phyloP scores from a whole-genome alignment of 2,329 filamentous ascomycete species.

The Metarhizium rileyi region DNA sequence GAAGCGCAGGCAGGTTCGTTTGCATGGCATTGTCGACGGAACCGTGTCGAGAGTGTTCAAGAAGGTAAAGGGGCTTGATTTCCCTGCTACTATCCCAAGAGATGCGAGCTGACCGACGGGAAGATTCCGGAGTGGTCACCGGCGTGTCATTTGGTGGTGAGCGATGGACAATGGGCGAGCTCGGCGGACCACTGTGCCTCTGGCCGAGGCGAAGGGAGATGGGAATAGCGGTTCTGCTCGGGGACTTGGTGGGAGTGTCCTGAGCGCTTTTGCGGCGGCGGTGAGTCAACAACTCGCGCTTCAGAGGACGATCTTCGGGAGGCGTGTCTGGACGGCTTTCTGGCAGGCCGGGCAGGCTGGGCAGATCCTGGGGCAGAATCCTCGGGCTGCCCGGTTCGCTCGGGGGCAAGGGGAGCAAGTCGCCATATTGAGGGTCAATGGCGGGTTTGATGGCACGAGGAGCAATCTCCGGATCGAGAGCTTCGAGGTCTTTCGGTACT shows the following conservation, averaged over 20 bases:
- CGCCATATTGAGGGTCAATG: slow-evolving; percentile 57
- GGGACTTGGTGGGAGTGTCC: slow-evolving; percentile 39
- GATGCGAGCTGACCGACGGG: slow-evolving; percentile 35
- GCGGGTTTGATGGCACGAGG: slow-evolving; percentile 51
- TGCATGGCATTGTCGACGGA: slow-evolving; percentile 22
- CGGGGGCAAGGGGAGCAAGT: slow-evolving; percentile 54
- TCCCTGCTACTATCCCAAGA: slow-evolving; percentile 59
- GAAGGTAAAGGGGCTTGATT: slow-evolving; percentile 72
- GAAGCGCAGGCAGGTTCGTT: slow-evolving; percentile 38
- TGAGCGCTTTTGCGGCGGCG: slow-evolving; percentile 38
- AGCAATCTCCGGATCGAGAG: slow-evolving; percentile 48
- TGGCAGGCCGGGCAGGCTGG: slow-evolving; percentile 46
- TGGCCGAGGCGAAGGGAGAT: slow-evolving; percentile 44
- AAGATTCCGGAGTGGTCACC: slow-evolving; percentile 23
- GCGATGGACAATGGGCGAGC: slow-evolving; percentile 29
- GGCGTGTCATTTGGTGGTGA: slow-evolving; percentile 29
- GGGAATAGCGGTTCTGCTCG: slow-evolving; percentile 49
- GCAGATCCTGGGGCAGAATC: slow-evolving; percentile 30
- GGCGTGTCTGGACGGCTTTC: slow-evolving; percentile 51
- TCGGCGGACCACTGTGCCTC: slow-evolving; percentile 28
- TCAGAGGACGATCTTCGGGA: slow-evolving; percentile 34
- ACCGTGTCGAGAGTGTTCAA: slow-evolving; percentile 49
- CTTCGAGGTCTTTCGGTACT: slow-evolving; percentile 20
- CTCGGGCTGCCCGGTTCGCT: slow-evolving; percentile 44
- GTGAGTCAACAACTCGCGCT: slow-evolving; percentile 31